Conservation (phyloP, 805 yeast species). For the Cyberlindnera sargentensis region DNA sequence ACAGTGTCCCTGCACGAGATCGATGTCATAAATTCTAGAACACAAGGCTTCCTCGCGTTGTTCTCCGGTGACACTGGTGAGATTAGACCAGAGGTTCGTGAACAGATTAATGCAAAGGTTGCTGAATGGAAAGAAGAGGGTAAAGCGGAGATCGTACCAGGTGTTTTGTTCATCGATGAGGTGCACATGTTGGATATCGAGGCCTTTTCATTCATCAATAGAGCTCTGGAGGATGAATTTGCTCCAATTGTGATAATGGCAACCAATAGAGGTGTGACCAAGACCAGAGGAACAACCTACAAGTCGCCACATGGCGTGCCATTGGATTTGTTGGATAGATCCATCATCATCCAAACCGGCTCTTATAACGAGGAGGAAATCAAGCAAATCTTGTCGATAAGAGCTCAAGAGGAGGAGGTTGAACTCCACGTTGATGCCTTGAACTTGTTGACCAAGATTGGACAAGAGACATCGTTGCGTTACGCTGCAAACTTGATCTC, state of each 20-base stretch:
- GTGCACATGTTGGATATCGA: conserved; percentile 98
- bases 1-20: conserved; percentile 97
- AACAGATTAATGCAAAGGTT: conserved; percentile 92
- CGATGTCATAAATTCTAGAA: conserved; percentile 94
- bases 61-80: conserved; percentile 98
- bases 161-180: conserved; percentile 95
- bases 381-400: conserved; percentile 74
- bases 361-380: conserved; percentile 78
- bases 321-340: conserved; percentile 85
- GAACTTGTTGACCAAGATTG: conserved; percentile 82
- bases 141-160: conserved; percentile 95
- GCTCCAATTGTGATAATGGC: conserved; percentile 98
- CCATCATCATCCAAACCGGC: conserved; percentile 84
- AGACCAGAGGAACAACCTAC: conserved; percentile 87
- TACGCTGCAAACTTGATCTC: conserved; percentile 89
- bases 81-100: conserved; percentile 90
- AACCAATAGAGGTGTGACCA: conserved; percentile 92
- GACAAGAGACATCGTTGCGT: conserved; percentile 83
- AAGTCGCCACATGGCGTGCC: conserved; percentile 98
- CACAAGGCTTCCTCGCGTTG: conserved; percentile 94
- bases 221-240: conserved; percentile 94
- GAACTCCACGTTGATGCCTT: conserved; percentile 77
- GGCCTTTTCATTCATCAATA: conserved; percentile 88
- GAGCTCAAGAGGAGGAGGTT: conserved; percentile 93
- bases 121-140: conserved; percentile 99